Percentiles rank a stretch among this genome's conserved stretches.
Evolutionary conservation across 495 filamentous ascomycete species (phyloP).

Genomic region (Aspergillus carlsbadensis): DNA sequence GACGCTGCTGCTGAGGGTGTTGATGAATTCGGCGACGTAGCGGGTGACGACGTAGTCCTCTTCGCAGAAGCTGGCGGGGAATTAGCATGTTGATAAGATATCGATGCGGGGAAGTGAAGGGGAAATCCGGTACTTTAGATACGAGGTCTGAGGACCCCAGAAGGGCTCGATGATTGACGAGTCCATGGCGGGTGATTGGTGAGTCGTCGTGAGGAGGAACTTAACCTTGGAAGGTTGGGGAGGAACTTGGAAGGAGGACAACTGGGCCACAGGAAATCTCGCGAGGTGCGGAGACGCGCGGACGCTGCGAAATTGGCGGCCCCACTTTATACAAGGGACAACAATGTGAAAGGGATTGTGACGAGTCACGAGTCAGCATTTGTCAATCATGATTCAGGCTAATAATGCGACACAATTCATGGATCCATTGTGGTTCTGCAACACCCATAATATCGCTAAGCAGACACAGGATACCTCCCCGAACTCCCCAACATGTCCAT

Average conservation of each 20-base stretch:
- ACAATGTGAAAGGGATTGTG: background rate
- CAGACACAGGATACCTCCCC: slow-evolving; percentile 49
- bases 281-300: background rate
- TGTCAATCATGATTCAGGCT: background rate
- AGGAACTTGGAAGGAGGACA: background rate
- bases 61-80: slow-evolving; percentile 30
- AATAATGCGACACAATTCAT: too few species aligned
- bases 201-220: background rate
- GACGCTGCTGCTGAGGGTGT: slow-evolving; percentile 29
- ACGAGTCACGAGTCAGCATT: background rate
- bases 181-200: background rate
- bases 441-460: too few species aligned
- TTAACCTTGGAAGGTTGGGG: background rate
- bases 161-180: slow-evolving; percentile 16
- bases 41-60: slow-evolving; percentile 36
- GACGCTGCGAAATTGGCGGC: background rate
- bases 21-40: slow-evolving; percentile 37
- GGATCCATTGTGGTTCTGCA: too few species aligned
- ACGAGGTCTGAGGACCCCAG: slow-evolving; percentile 32
- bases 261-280: too few species aligned
- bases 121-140: slow-evolving; percentile 29
- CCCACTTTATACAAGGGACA: background rate
- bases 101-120: too few species aligned
- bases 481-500: slow-evolving; percentile 70
- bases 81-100: too few species aligned